Base-by-base conservation (phyloP, 345 rosid species). In the Arabidopsis suecica region DNA sequence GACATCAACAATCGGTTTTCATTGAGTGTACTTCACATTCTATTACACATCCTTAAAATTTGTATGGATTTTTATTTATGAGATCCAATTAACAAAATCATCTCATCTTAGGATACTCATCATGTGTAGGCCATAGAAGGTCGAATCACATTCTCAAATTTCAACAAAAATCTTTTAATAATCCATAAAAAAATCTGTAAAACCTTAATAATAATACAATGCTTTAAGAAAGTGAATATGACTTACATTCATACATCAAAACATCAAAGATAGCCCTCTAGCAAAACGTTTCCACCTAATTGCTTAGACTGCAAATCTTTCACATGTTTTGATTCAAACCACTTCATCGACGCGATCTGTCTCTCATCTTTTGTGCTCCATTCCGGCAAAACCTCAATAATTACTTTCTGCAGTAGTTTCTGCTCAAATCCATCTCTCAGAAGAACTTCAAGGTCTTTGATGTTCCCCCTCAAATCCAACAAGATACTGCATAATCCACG, bases 381-480 rank as follows among this genome's bases (percentile, higher is more conserved):
- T 65, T 82, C 32, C 9, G 97, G 96, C 69, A 88, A 74, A 47
- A 88, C 76, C 83, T 91, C 95, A 66, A 88, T 74, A 1, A 82
- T 6, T 8, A 88, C 61, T 45, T 88, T 94, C 72, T 80, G 93
- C 74, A 88, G 61, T 75, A 81, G 38, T 20, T 83, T 83, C 53
- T 85, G 81, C 75, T 85, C 84, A 53, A 83, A 22, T 2, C 82
- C 84, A 37, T 85, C 88, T 66, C 61, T 74, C 4, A 94, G 49
- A 71, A 91, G 91, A 73, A 65, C 85, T 69, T 62, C 85, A 70
- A 88, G 82, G 50, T 87, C 88, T 50, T 44, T 58, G 4, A 76
- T 23, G 53, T 70, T 51, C 30, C 95, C 93, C 65, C 89, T 86
- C 76, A 84, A 66, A 82, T 88, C 96, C 79, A 94, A 38, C 79